Percentiles rank a stretch among this genome's conserved stretches.
Evolutionary conservation across 1,139 yeast species (phyloP).

Genomic region (Saccharomyces hybrid): DNA sequence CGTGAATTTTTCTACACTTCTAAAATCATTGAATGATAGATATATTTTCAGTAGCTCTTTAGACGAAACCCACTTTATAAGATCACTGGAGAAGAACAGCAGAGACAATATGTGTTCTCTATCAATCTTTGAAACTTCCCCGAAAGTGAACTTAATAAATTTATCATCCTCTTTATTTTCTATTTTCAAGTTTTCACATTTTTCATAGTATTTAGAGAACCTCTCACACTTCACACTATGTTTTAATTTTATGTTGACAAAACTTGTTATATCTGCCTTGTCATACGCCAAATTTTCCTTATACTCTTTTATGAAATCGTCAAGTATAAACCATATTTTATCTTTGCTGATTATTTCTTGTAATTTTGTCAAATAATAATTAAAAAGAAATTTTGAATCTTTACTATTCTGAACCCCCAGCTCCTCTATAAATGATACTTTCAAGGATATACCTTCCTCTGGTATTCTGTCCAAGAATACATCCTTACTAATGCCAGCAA

Average conservation of each 20-base stretch:
- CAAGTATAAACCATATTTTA: conserved; percentile 15
- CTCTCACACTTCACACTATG: conserved; percentile 8
- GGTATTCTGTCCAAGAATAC: conserved; percentile 7
- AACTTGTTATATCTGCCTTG: conserved; percentile 18
- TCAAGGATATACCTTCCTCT: conserved; percentile 12
- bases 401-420: conserved; percentile 16
- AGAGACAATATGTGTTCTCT: conserved; percentile 14
- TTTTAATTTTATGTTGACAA: conserved; percentile 16
- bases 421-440: conserved; percentile 23
- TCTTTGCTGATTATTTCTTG: conserved; percentile 14
- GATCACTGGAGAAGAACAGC: conserved; percentile 11
- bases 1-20: conserved; percentile 16
- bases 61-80: conserved; percentile 5
- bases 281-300: conserved; percentile 19
- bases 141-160: conserved; percentile 4
- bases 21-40: conserved; percentile 23
- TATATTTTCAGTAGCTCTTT: conserved; percentile 11
- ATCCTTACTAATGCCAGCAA: conserved; percentile 10
- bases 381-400: conserved; percentile 22
- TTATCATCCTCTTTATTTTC: conserved; percentile 5
- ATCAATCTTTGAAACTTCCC: conserved; percentile 17
- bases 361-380: conserved; percentile 23
- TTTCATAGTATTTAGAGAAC: conserved; percentile 9
- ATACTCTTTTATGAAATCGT: conserved; percentile 15
- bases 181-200: conserved; percentile 8